phyloP scores from a whole-genome alignment of 495 filamentous ascomycete genomes.

The Xylaria sp. region DNA sequence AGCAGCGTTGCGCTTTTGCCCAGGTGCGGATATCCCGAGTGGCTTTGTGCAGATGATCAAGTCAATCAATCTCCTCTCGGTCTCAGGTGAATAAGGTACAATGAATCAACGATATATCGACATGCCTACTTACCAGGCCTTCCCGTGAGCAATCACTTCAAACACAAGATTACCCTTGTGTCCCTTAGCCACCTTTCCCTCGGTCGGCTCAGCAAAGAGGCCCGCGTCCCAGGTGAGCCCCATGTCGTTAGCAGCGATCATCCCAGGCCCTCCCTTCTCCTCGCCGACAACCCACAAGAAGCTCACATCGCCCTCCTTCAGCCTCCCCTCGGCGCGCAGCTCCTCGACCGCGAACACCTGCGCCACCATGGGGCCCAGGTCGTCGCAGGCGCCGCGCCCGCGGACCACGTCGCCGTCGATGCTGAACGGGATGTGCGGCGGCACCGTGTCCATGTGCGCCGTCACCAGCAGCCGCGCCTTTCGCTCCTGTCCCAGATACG shows the following conservation, averaged over 20 bases:
- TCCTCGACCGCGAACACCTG: constrained; percentile 64
- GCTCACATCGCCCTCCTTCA: constrained; percentile 54
- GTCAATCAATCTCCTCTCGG: background rate
- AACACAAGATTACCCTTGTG: constrained; percentile 76
- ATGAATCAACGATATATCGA: background rate
- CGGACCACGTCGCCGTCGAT: constrained; percentile 55
- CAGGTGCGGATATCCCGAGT: constrained; percentile 78
- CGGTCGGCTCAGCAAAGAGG: constrained; percentile 80
- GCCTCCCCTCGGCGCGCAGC: constrained; percentile 49
- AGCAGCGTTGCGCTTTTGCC: constrained; percentile 71
- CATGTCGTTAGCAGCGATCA: constrained; percentile 61
- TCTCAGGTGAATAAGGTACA: background rate
- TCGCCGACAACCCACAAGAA: constrained; percentile 80
- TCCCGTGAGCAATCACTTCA: constrained; percentile 64
- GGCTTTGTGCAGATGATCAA: constrained; percentile 40
- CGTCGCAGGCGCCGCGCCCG: constrained; percentile 75
- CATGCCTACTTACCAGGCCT: constrained; percentile 52
- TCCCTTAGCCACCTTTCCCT: constrained; percentile 70
- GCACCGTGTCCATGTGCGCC: constrained; percentile 51
- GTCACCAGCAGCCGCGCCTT: constrained; percentile 68
- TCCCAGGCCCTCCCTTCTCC: constrained; percentile 72
- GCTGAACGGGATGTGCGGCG: constrained; percentile 64
- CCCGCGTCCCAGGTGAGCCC: constrained; percentile 63
- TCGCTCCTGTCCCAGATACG: constrained; percentile 60
- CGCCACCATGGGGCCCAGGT: constrained; percentile 72